Evolutionary conservation across 2,329 filamentous ascomycete genomes (phyloP).

Genomic region (Penicillium brevicompactum): DNA sequence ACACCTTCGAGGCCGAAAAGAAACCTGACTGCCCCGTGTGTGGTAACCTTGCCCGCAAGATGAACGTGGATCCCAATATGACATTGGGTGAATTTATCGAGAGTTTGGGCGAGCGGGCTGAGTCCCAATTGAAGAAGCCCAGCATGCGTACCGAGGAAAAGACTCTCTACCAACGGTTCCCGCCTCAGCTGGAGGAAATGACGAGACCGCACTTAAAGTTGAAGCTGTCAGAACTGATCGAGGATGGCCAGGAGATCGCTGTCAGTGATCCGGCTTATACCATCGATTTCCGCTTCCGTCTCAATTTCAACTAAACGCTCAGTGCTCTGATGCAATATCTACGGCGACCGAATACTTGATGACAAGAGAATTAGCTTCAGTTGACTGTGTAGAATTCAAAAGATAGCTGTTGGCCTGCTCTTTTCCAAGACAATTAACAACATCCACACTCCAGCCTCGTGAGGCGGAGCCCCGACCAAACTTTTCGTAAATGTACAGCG

Average conservation of each 20-base stretch:
- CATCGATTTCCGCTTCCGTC: constrained; percentile 66
- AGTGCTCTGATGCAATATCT: background rate
- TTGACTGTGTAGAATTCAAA: constrained; percentile 21
- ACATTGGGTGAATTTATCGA: constrained; percentile 86
- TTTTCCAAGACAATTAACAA: constrained; percentile 29
- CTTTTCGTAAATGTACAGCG: constrained; percentile 40
- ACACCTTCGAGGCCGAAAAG: constrained; percentile 92
- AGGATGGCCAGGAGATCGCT: constrained; percentile 83
- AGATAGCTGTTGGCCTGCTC: constrained; percentile 28
- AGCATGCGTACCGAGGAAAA: constrained; percentile 78
- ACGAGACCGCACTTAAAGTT: constrained; percentile 80
- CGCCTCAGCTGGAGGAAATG: constrained; percentile 78
- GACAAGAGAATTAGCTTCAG: constrained; percentile 12
- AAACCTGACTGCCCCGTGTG: constrained; percentile 96
- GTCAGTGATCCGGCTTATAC: constrained; percentile 90
- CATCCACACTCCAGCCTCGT: constrained; percentile 36
- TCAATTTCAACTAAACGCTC: constrained; percentile 48
- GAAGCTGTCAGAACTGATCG: constrained; percentile 75
- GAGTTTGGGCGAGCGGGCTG: constrained; percentile 76
- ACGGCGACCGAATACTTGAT: constrained; percentile 7
- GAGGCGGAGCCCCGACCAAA: constrained; percentile 34
- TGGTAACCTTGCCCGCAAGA: constrained; percentile 75
- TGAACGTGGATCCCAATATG: constrained; percentile 68
- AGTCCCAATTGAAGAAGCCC: constrained; percentile 91
- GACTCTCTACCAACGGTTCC: constrained; percentile 87